These are phyloP conservation scores for Scheffersomyces amazonensis DNA, from an alignment of 805 yeast genomes.

Conservation along the genomic window DNA sequence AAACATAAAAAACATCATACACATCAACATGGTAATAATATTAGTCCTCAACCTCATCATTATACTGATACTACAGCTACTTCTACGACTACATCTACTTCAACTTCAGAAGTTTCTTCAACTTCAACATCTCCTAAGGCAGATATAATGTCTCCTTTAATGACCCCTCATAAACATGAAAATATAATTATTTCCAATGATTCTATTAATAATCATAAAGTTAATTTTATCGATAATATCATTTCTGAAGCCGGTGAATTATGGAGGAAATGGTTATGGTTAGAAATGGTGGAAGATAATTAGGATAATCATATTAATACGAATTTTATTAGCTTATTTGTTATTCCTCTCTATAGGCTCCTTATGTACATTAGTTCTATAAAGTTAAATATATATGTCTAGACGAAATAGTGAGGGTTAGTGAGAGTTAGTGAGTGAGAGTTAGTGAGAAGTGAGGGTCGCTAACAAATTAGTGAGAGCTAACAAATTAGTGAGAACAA, in stretches of 20 bases:
- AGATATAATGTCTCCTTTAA: slow-evolving; percentile 4
- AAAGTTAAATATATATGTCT: no score
- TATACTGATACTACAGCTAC: slow-evolving; percentile 1
- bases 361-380: no score
- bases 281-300: slow-evolving; percentile 35
- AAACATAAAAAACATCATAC: slow-evolving; percentile 9
- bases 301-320: slow-evolving; percentile 3
- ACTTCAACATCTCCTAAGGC: slow-evolving; percentile 7
- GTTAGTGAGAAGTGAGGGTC: no score
- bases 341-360: no score
- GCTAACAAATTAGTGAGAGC: no score
- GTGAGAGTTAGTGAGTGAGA: no score
- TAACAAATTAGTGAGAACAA: no score
- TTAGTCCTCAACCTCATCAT: neutral
- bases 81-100: slow-evolving; percentile 8
- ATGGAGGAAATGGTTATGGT: slow-evolving; percentile 80
- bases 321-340: no score
- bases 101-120: slow-evolving; percentile 6
- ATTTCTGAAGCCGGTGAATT: slow-evolving; percentile 79
- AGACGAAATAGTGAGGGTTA: no score
- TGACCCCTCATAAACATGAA: neutral
- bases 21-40: neutral
- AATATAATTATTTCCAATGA: slow-evolving; percentile 27
- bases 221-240: slow-evolving; percentile 69
- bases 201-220: slow-evolving; percentile 32